These are phyloP conservation scores for Mortierella claussenii DNA, from an alignment of 192 early-diverging fungal species.

Conservation along the genomic window DNA sequence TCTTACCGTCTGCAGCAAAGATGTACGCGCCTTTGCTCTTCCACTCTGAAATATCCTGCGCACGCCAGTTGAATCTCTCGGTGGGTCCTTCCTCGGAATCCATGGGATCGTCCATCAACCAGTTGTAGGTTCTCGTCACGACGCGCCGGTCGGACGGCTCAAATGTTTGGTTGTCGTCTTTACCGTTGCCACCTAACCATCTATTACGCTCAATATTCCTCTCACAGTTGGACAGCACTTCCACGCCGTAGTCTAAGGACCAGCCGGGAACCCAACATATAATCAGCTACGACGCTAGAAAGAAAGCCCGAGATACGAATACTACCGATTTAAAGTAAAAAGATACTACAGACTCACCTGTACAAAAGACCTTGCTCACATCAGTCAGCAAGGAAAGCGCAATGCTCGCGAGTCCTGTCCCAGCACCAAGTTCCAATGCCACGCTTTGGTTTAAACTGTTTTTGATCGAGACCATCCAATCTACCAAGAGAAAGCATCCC, in stretches of 20 bases:
- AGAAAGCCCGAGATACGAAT: too few relatives aligned
- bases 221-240: conserved; percentile 27
- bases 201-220: conserved; percentile 16
- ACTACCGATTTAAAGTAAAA: too few relatives aligned
- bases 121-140: conserved; percentile 17
- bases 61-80: conserved; percentile 23
- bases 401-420: conserved; percentile 43
- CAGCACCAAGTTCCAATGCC: conserved; percentile 28
- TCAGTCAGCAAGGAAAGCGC: conserved; percentile 5
- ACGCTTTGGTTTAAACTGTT: conserved; percentile 4
- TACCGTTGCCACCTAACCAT: background rate
- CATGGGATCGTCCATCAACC: conserved; percentile 32
- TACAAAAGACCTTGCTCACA: conserved; percentile 27
- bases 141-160: background rate
- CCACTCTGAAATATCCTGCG: conserved; percentile 18
- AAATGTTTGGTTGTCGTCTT: background rate
- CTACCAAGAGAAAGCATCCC: conserved; percentile 39
- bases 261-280: too few relatives aligned
- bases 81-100: background rate
- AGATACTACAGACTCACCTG: too few relatives aligned
- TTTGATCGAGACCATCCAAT: conserved; percentile 21
- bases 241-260: conserved; percentile 17
- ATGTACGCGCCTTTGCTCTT: conserved; percentile 28
- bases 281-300: too few relatives aligned
- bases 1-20: conserved; percentile 43